Evolutionary conservation across 2,329 filamentous ascomycete species (phyloP).

Genomic region (Emmonsiellopsis sp.): DNA sequence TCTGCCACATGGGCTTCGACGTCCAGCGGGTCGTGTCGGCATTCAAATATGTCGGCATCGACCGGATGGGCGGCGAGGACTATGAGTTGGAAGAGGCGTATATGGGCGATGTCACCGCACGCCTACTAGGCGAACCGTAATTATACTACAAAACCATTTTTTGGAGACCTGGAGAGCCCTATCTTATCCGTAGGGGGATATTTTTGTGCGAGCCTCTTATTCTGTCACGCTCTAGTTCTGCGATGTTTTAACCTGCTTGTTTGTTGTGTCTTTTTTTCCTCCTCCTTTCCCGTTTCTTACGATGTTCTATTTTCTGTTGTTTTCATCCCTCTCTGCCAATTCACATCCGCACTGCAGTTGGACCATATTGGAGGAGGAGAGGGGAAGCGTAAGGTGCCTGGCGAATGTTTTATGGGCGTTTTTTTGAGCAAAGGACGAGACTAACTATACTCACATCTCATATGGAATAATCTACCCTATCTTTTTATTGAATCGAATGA

Average conservation of each 20-base stretch:
- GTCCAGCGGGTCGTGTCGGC: slow-evolving; percentile 77
- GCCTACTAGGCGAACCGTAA: slow-evolving; percentile 69
- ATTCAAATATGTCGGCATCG: slow-evolving; percentile 73
- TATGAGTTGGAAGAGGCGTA: slow-evolving; percentile 84
- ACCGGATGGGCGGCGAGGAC: slow-evolving; percentile 65
- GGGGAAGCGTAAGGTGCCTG: slow-evolving; percentile 23
- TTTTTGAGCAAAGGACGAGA: slow-evolving; percentile 2
- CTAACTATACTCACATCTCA: background rate
- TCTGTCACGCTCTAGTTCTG: background rate
- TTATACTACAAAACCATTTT: background rate
- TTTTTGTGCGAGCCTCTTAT: no score
- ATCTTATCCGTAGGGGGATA: no score
- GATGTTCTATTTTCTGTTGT: background rate
- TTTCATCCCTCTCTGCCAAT: slow-evolving; percentile 4
- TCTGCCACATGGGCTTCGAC: slow-evolving; percentile 85
- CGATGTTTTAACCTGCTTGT: background rate
- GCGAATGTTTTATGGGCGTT: slow-evolving; percentile 16
- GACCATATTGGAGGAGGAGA: slow-evolving; percentile 10
- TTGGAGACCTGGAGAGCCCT: no score
- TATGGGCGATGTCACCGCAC: slow-evolving; percentile 81
- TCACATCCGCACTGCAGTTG: slow-evolving; percentile 5
- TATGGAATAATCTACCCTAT: background rate
- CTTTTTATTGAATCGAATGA: background rate
- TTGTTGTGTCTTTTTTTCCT: background rate
- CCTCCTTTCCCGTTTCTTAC: slow-evolving; percentile 7